A percentile compares a stretch with the other conserved stretches of the same genome.
These are phyloP conservation scores for Smittium culicis DNA, from an alignment of 371 early-diverging fungal species.

Conservation along the genomic window DNA sequence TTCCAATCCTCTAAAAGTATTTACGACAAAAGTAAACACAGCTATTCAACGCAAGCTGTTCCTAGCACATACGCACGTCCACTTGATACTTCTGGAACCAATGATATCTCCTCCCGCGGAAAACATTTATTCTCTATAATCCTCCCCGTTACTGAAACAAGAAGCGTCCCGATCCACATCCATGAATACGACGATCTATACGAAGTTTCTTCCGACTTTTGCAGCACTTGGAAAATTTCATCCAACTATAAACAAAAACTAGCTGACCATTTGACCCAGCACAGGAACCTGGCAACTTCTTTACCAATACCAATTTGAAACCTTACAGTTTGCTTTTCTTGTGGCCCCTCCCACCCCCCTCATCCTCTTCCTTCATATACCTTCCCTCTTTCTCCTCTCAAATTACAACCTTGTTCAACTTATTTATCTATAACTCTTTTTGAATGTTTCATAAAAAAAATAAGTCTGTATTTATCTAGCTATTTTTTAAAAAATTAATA, in stretches of 20 bases:
- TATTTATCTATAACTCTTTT: too few relatives aligned
- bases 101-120: slow-evolving; percentile 4
- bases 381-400: background rate
- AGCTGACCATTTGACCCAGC: background rate
- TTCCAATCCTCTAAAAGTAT: background rate
- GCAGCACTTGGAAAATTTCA: slow-evolving; percentile 1
- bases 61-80: slow-evolving; percentile 2
- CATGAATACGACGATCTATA: background rate
- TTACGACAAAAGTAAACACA: background rate
- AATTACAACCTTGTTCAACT: too few relatives aligned
- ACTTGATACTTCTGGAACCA: background rate
- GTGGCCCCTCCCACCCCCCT: too few relatives aligned
- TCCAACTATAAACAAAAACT: background rate
- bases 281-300: background rate
- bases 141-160: slow-evolving; percentile 1
- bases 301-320: too few relatives aligned
- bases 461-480: too few relatives aligned
- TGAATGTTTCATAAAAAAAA: too few relatives aligned
- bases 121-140: background rate
- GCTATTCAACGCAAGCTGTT: background rate
- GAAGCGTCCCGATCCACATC: slow-evolving; percentile 3
- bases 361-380: too few relatives aligned
- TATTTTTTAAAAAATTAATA: too few relatives aligned
- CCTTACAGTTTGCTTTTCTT: too few relatives aligned
- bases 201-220: background rate